Evolutionary conservation across 2,329 filamentous ascomycete genomes (phyloP), one percentile per base, ranked within the genome.

Genomic region (Tolypocladium ovalisporum): DNA sequence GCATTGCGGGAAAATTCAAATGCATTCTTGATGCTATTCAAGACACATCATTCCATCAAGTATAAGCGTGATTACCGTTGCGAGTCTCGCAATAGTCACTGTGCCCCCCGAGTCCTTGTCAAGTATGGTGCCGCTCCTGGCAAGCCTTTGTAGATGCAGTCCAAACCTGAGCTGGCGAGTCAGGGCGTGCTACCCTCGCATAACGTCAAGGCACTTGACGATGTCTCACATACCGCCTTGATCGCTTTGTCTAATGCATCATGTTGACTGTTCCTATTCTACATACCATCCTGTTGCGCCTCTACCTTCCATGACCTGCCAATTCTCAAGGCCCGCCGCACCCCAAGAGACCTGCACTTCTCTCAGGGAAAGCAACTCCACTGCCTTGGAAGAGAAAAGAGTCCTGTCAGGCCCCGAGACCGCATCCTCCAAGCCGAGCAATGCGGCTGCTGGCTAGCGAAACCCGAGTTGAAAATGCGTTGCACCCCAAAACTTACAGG

Each of bases 1-100:
- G 67, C 66, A 72, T 70, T 68, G 68, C 62, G 59, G 64, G 61
- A 68, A 68, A 70, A 69, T 62, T 63, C 62, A 63, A 68, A 66
- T 66, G 65, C 64, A 65, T 69, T 64, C 62, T 62, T 65, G 62
- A 65, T 63, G 60, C 60, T 12, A 22, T 34, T 51, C 47, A 51
- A 51, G 47, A 34, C 10, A 34, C 10, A 13, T 15, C 47, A 7
- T 6, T 15, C 2, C 29, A 35, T 13, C 29, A 12, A 35, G 47
- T 52, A n/a, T 29, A 35, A 22, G 3, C n/a, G 29, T 52, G 47
- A 52, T 19, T 2, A 22, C n/a, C 19, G n/a, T 35, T 15, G 19
- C 19, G 19, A 35, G 29, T n/a, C 47, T 22, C 2, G 10, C 32
- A 34, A 34, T 9, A 4, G 4, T 34, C 32, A 34, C 32, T 9